phyloP scores from a whole-genome alignment of 1,284 basidiomycete species.

The Ustilago trichophora region DNA sequence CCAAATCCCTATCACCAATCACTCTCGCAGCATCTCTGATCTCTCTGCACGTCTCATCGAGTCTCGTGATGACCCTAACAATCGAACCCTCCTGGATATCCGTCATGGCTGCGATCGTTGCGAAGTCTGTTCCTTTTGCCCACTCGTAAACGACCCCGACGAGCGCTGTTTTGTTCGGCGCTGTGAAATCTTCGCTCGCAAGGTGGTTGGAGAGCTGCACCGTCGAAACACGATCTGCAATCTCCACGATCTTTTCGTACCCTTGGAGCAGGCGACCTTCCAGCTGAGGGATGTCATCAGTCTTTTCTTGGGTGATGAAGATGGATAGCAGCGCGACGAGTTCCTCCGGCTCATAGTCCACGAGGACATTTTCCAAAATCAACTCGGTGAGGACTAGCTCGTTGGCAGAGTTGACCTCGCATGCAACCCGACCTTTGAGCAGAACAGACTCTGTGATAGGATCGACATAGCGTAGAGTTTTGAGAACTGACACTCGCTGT shows the following conservation, averaged over 20 bases:
- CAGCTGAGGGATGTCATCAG: slow-evolving; percentile 82
- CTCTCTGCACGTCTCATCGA: slow-evolving; percentile 97
- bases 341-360: slow-evolving; percentile 89
- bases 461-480: slow-evolving; percentile 73
- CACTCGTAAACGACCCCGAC: slow-evolving; percentile 98
- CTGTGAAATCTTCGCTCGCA: slow-evolving; percentile 68
- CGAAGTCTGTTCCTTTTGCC: slow-evolving; percentile 98
- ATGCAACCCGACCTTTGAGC: slow-evolving; percentile 95
- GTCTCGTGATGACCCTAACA: slow-evolving; percentile 90
- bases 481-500: slow-evolving; percentile 87
- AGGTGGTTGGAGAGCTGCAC: slow-evolving; percentile 77
- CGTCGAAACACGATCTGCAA: slow-evolving; percentile 82
- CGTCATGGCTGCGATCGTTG: slow-evolving; percentile 89
- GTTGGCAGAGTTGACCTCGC: slow-evolving; percentile 97
- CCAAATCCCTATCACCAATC: slow-evolving; percentile 92
- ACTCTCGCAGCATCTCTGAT: slow-evolving; percentile 96
- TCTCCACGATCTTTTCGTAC: slow-evolving; percentile 78
- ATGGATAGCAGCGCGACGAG: slow-evolving; percentile 95
- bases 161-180: slow-evolving; percentile 71
- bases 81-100: slow-evolving; percentile 97
- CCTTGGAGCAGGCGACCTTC: slow-evolving; percentile 78
- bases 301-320: slow-evolving; percentile 98
- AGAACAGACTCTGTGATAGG: slow-evolving; percentile 83
- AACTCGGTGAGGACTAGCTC: slow-evolving; percentile 88
- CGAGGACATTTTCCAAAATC: slow-evolving; percentile 92